Conservation (phyloP, 495 filamentous ascomycete genomes). For the Podospora pseudoanserina region DNA sequence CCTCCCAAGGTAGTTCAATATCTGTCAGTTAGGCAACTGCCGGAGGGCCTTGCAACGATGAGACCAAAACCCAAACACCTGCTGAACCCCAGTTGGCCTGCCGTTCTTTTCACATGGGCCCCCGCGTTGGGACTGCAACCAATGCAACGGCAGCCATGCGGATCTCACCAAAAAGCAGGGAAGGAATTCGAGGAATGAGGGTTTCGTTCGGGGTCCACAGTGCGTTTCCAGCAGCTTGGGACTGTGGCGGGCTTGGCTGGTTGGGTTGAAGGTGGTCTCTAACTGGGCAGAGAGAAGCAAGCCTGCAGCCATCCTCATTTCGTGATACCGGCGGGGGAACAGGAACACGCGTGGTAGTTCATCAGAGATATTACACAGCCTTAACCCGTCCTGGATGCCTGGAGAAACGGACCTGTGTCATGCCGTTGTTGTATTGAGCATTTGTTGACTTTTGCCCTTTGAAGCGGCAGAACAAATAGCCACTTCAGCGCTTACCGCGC, state of each 20-base stretch:
- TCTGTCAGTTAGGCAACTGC: background rate
- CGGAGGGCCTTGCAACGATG: background rate
- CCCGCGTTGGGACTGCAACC: background rate
- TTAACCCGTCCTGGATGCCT: background rate
- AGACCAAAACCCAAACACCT: background rate
- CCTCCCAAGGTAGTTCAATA: background rate
- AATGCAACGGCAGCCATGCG: background rate
- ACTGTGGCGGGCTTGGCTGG: background rate
- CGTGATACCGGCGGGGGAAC: background rate
- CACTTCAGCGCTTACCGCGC: background rate
- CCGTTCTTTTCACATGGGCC: constrained; percentile 4
- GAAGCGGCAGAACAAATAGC: too few species aligned
- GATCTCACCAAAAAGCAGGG: constrained; percentile 6
- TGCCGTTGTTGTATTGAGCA: background rate
- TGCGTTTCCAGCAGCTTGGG: background rate
- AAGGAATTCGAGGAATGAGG: background rate
- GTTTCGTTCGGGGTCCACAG: constrained; percentile 4
- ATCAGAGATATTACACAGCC: background rate
- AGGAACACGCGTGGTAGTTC: background rate
- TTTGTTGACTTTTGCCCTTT: background rate
- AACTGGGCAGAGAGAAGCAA: background rate
- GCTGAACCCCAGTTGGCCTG: background rate
- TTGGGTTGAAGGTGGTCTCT: background rate
- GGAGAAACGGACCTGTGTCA: background rate
- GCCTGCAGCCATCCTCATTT: background rate